Base-by-base conservation (phyloP, 2,329 filamentous ascomycete species). In the Berkeleyomyces rouxiae region DNA sequence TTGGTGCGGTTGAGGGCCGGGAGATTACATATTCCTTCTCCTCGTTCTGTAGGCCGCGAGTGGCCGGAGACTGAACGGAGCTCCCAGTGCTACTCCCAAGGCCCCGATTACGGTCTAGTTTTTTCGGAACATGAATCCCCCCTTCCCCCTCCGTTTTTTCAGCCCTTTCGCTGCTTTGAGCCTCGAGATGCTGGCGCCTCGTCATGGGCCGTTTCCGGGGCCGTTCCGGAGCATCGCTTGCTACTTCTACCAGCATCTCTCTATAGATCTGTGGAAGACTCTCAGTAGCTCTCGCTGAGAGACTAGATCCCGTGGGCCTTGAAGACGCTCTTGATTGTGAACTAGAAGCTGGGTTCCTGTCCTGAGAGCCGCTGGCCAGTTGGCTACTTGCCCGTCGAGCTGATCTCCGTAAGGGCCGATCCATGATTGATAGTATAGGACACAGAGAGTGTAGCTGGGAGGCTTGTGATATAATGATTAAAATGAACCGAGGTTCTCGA, bases 221-320 rank as follows among this genome's bases (percentile, higher is more conserved):
- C 31, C 57, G 44, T 13, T 46, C 36, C 13, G 60, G 37, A 7
- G 43, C 23, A 7, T 53, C 31, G 3, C 39, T 46, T 9, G 39
- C 9, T 7, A 46, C 60, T 13, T 64, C 55, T n/a, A n/a, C 31
- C 6, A 64, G 47, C 63, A 64, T 64, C 7, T 64, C 63, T 16
- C 49, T n/a, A 44, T 64, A 64, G 7, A 64, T 39, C 9, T 43
- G 16, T 11, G 62, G 51, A 11, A 61, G 40, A 10, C n/a, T 37
- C 33, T 63, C 46, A 5, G 49, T 40, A 16, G 6, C 37, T 11
- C 9, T 55, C 4, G 7, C 23, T 11, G 49, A 55, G 23, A 33
- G 31, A 23, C 49, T 36, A 31, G 49, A 6, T 13, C 36, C 36
- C 1, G 49, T 7, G 2, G 39, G 6, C 4, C 33, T 36, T 11